Evolutionary conservation across 1,284 basidiomycete genomes (phyloP), one percentile per base, ranked within the genome.

Genomic region (Ustilago sp.): DNA sequence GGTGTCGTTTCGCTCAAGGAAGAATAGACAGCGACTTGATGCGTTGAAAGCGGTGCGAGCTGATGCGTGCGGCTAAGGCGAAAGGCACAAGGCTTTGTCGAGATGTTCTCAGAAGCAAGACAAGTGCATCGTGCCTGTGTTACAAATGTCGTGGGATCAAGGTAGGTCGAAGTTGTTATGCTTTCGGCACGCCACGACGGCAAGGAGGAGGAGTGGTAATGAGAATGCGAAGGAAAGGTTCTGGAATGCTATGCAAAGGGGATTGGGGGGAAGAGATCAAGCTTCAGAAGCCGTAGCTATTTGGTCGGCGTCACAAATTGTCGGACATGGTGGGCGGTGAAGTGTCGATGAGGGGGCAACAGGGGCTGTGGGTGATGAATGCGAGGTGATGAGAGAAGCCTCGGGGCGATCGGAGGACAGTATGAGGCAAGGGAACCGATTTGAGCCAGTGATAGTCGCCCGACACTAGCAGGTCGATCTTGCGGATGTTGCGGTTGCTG

Each of bases 281-380:
- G 60, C 65, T 63, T 61, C 47, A 55, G 45, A 54, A 58, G 70
- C 65, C 58, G 54, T 51, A 60, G 54, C 59, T 60, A 34, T 38
- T 28, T 17, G 43, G 61, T 59, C 34, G 11, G 28, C 61, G 65
- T 68, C 65, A 73, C 58, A 63, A 60, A 58, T 13, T 9, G 65
- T 68, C 70, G 43, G 52, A 39, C 70, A 73, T 73, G 58, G 38
- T 51, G 65, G 48, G 51, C 35, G 15, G 38, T 15, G 23, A 19
- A 45, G 34, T 32, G 34, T 45, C 50, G 38, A 47, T 43, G 32
- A 32, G 31, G 41, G 59, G 41, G 59, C 48, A 53, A 48, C 41
- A 58, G 43, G 52, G 35, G 54, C n/a, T 28, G 23, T 23, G 47
- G 32, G 31, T 17, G 38, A 39, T 47, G 31, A 41, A 50, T 31